These are phyloP conservation scores for Uronychia setigera DNA, from an alignment of 73 alveolate species.

Conservation along the genomic window DNA sequence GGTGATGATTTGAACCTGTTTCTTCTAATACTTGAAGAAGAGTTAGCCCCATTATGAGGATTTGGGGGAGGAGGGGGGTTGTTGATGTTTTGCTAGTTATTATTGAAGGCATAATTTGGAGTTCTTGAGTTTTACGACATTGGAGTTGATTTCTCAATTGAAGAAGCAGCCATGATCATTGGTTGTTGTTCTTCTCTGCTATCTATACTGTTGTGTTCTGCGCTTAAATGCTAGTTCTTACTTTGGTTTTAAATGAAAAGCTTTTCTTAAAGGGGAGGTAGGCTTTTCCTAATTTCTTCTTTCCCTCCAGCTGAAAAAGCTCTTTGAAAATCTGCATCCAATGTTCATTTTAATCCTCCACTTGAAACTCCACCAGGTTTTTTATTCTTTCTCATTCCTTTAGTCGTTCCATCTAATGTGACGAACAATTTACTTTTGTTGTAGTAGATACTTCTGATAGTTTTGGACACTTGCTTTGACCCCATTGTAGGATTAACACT, in stretches of 20 bases:
- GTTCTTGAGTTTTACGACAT: neutral
- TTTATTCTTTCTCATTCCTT: neutral
- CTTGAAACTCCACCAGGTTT: neutral
- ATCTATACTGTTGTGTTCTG: neutral
- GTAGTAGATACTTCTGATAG: neutral
- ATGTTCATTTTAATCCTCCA: neutral
- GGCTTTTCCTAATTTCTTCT: neutral
- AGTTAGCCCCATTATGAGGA: neutral
- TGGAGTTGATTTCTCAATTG: neutral
- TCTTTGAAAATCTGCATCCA: neutral
- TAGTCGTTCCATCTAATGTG: neutral
- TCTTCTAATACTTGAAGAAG: neutral
- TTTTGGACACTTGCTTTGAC: neutral
- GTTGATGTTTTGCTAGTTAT: too few relatives aligned
- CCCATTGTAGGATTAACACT: neutral
- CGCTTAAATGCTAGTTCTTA: neutral
- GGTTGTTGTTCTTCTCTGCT: neutral
- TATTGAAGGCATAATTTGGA: neutral
- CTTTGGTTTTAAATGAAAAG: neutral
- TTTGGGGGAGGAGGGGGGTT: neutral
- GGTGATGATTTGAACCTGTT: constrained; percentile 1
- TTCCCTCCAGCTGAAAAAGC: neutral
- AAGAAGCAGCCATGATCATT: neutral
- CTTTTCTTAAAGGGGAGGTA: neutral
- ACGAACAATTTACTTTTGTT: neutral